Percentiles rank a stretch among this genome's conserved stretches.
Evolutionary conservation across 306 rosid species (phyloP).

Genomic region (Castanopsis chinensis): DNA sequence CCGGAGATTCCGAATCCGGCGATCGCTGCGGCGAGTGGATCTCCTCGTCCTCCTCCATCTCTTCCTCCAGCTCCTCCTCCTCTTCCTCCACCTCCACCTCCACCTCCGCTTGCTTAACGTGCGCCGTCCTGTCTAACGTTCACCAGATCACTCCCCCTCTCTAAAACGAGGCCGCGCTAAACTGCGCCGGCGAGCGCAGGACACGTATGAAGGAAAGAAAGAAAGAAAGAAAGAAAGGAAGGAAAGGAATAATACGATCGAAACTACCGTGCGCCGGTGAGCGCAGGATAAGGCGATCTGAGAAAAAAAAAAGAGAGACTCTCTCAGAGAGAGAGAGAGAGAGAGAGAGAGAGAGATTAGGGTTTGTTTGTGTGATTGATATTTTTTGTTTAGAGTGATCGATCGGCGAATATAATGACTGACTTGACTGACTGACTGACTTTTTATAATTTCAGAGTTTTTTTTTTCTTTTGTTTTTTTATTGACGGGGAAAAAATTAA

Average conservation of each 20-base stretch:
- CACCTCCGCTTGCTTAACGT: too few species aligned
- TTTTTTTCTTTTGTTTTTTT: constrained; percentile 1
- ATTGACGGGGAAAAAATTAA: constrained; percentile 54
- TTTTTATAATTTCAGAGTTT: neutral
- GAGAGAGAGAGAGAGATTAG: neutral
- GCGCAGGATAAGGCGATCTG: constrained; percentile 2
- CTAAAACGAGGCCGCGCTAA: neutral
- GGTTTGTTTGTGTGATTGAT: neutral
- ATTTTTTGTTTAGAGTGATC: neutral
- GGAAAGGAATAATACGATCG: neutral
- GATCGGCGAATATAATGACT: constrained; percentile 16
- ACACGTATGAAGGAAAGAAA: neutral
- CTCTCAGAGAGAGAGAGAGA: neutral
- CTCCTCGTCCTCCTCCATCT: constrained; percentile 89
- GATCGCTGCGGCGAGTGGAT: constrained; percentile 67
- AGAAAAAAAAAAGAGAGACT: neutral
- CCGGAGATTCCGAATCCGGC: constrained; percentile 71
- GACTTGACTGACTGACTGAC: neutral
- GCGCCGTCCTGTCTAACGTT: constrained; percentile 28
- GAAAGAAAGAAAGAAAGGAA: neutral
- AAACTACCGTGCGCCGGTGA: neutral
- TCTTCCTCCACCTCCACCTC: too few species aligned
- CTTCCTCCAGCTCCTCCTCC: neutral
- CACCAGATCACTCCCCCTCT: too few species aligned
- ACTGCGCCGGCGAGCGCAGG: neutral